Evolutionary conservation across 768 basidiomycete species (phyloP), one percentile per base, ranked within the genome.

Genomic region (Phylloporus rhodoxanthus): DNA sequence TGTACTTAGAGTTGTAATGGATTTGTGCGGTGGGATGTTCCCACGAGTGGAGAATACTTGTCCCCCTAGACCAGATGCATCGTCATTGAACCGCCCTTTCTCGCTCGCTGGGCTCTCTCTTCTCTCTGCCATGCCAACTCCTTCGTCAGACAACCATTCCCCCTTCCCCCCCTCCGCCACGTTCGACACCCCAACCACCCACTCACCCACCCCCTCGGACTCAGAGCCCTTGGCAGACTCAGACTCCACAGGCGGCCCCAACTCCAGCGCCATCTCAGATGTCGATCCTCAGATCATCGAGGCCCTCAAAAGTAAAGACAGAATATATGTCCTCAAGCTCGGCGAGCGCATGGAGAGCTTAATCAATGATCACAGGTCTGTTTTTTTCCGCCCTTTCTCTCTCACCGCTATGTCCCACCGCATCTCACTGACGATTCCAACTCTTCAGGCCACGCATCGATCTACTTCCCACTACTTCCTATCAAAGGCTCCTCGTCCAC

Each of bases 261-360:
- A 64, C 29, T 32, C 45, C 42, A 56, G 64, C 48, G 39, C 52
- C 37, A 53, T 60, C 50, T 21, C 51, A 17, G 87, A 87, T 53
- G 79, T 82, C 55, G 89, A 91, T 73, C 75, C 80, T 9, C 84
- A 85, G 67, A 89, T 92, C 59, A 61, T 91, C 59, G 89, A 92
- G 66, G 90, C 91, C 19, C 84, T 92, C 55, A 81, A 75, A 68
- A 84, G 84, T 76, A 92, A 92, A 72, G 90, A 92, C 68, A 78
- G 90, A 63, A 75, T 92, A 54, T 92, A 84, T 67, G 88, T 92
- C 41, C 72, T 92, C 60, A 91, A 87, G 73, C 77, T 92, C n/a
- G 90, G 87, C 51, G 91, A 92, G 71, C 75, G 73, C 56, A 87
- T 92, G 80, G 90, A 92, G 70, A 68, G 71, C 44, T 75, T 92